A percentile compares a stretch with the other conserved stretches of the same genome.
Conservation (phyloP, 768 basidiomycete genomes). For the Amanita inopinata region DNA sequence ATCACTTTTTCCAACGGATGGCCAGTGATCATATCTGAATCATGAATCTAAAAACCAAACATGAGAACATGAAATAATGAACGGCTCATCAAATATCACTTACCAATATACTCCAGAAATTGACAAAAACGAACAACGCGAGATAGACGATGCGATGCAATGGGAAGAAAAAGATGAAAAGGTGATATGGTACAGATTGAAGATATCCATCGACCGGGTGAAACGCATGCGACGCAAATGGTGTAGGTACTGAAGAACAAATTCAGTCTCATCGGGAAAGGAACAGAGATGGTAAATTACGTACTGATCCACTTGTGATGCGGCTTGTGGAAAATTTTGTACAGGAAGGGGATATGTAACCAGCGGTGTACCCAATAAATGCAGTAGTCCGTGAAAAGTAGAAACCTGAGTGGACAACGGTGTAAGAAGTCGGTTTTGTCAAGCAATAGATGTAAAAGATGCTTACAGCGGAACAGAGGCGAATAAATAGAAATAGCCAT, state of each 20-base stretch:
- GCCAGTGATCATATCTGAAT: constrained; percentile 97
- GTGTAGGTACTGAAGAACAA: constrained; percentile 71
- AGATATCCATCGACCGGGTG: constrained; percentile 91
- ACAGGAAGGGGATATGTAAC: constrained; percentile 76
- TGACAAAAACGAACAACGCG: constrained; percentile 81
- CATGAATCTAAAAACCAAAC: constrained; percentile 71
- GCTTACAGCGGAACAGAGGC: constrained; percentile 63
- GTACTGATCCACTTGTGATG: constrained; percentile 97
- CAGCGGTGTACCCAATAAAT: constrained; percentile 97
- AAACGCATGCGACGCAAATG: constrained; percentile 96
- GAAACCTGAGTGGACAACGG: constrained; percentile 17
- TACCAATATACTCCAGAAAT: constrained; percentile 90
- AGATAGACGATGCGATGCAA: constrained; percentile 81
- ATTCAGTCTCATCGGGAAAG: constrained; percentile 1
- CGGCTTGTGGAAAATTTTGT: constrained; percentile 92
- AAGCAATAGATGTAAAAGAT: constrained; percentile 1
- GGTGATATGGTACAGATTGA: constrained; percentile 92
- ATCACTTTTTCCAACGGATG: constrained; percentile 81
- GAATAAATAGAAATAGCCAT: constrained; percentile 66
- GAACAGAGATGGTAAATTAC: not conserved
- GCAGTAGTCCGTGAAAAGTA: constrained; percentile 65
- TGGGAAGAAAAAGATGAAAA: constrained; percentile 87
- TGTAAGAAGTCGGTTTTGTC: constrained; percentile 8
- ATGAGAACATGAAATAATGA: not conserved
- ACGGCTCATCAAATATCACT: constrained; percentile 20